Percentiles rank a stretch among this genome's conserved stretches.
Conservation (phyloP, 306 rosid genomes). For the Ziziphus jujuba region DNA sequence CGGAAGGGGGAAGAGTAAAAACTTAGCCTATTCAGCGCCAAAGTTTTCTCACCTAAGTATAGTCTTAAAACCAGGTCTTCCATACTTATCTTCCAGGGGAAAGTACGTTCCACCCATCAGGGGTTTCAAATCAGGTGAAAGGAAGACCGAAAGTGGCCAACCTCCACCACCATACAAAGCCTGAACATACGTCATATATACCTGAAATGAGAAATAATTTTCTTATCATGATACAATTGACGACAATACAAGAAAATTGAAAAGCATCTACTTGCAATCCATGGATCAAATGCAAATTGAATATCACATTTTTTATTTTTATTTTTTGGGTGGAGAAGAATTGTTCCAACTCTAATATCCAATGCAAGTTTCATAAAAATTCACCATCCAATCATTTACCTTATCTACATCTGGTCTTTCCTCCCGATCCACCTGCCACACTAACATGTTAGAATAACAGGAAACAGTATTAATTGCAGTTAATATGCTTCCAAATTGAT, state of each 20-base stretch:
- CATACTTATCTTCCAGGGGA: constrained; percentile 85
- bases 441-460: constrained; percentile 26
- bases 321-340: background rate
- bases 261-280: background rate
- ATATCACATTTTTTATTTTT: background rate
- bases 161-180: constrained; percentile 98
- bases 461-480: background rate
- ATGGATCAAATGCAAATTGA: background rate
- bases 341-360: background rate
- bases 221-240: constrained; percentile 15
- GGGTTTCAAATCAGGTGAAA: constrained; percentile 93
- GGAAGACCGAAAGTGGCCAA: constrained; percentile 91
- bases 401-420: constrained; percentile 98
- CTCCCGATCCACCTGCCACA: constrained; percentile 88
- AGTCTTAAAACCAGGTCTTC: constrained; percentile 87
- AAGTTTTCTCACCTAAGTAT: constrained; percentile 70
- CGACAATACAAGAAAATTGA: background rate
- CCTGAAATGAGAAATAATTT: constrained; percentile 42
- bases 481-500: background rate
- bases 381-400: constrained; percentile 37
- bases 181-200: constrained; percentile 96
- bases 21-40: constrained; percentile 11
- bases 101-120: constrained; percentile 99
- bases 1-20: background rate
- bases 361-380: background rate